phyloP scores from a whole-genome alignment of 345 rosid species.

The Eucalyptus tenuipes region DNA sequence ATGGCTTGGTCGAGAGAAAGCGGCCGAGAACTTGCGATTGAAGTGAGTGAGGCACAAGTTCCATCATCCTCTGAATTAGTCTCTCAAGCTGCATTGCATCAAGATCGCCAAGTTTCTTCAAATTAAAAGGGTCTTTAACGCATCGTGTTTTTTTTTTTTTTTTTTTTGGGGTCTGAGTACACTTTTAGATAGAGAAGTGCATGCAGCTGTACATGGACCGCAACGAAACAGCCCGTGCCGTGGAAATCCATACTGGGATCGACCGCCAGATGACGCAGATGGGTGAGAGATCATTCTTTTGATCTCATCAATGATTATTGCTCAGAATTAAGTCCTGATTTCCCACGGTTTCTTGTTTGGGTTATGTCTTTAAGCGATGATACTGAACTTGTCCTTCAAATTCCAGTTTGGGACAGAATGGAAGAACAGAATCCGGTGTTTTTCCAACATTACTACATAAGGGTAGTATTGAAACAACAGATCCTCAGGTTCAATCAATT shows the following conservation, averaged over 20 bases:
- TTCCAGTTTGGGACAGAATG: not conserved
- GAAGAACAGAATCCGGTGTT: not conserved
- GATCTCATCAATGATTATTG: not conserved
- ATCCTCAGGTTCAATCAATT: not conserved
- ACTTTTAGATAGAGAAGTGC: not conserved
- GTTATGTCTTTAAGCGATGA: not conserved
- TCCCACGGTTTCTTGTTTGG: not conserved
- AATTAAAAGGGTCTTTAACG: not conserved
- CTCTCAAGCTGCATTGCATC: not conserved
- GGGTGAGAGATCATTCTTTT: not conserved
- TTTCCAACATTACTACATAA: not conserved
- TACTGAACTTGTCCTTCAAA: not conserved
- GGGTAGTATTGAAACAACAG: not conserved
- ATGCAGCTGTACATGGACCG: not conserved
- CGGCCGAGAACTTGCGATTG: not conserved
- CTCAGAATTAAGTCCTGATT: not conserved
- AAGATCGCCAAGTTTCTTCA: not conserved
- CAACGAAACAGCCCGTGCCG: not conserved
- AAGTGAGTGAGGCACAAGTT: not conserved
- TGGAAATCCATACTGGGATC: not conserved
- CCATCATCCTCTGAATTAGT: not conserved
- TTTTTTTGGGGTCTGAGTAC: fast-evolving
- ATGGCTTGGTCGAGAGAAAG: not conserved
- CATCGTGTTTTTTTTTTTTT: fast-evolving
- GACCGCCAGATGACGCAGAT: not conserved